Conservation (phyloP, 768 basidiomycete genomes). For the Boletus pseudo-olivaceus region DNA sequence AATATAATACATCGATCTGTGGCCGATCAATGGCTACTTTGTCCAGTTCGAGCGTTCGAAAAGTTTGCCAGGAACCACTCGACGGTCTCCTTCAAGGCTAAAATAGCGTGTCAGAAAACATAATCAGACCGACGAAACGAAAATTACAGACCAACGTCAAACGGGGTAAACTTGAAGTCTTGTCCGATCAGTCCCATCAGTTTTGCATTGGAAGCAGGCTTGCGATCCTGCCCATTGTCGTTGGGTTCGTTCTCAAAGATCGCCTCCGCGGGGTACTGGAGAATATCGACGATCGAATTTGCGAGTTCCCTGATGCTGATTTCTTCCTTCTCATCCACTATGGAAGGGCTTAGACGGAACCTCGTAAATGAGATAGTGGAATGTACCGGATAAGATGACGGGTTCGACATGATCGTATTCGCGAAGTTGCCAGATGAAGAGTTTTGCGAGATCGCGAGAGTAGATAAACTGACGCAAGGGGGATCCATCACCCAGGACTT, state of each 20-base stretch:
- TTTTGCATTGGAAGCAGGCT: conserved; percentile 93
- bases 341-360: neutral
- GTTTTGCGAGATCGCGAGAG: conserved; percentile 91
- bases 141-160: conserved; percentile 61
- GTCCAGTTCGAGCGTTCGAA: conserved; percentile 63
- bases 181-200: conserved; percentile 62
- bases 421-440: conserved; percentile 90
- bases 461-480: conserved; percentile 96
- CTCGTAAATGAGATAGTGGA: neutral
- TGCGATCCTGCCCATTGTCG: conserved; percentile 93
- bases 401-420: conserved; percentile 93
- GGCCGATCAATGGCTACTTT: conserved; percentile 14
- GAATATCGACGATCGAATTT: conserved; percentile 83
- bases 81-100: conserved; percentile 75
- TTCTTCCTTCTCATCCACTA: conserved; percentile 92
- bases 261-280: conserved; percentile 78
- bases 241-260: conserved; percentile 59
- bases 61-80: conserved; percentile 88
- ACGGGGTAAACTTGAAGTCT: conserved; percentile 88
- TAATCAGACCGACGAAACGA: neutral
- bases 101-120: neutral
- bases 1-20: conserved; percentile 6
- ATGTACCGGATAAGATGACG: conserved; percentile 80
- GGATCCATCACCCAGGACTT: conserved; percentile 86
- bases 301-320: conserved; percentile 89